These are phyloP conservation scores for Toxoplasma gondii DNA, from an alignment of 169 alveolate species.

Conservation along the genomic window DNA sequence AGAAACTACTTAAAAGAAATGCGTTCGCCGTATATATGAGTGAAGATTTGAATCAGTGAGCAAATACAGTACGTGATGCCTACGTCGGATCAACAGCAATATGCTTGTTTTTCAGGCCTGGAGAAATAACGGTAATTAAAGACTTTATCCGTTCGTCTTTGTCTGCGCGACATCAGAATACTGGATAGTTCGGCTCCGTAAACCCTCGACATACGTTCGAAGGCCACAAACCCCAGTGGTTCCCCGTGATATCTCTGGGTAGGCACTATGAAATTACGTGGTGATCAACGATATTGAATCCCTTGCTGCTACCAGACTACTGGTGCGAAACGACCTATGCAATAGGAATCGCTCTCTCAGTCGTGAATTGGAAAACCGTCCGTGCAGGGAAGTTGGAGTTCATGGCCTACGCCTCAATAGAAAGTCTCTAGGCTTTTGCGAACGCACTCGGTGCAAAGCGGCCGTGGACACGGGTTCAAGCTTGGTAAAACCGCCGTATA, in stretches of 20 bases:
- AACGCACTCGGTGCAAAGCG: constrained; percentile 83
- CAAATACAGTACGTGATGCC: not conserved
- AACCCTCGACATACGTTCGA: constrained; percentile 85
- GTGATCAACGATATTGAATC: not conserved
- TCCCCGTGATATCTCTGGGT: constrained; percentile 87
- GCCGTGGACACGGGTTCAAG: constrained; percentile 93
- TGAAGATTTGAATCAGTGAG: constrained; percentile 76
- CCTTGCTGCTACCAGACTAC: not conserved
- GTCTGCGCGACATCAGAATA: constrained; percentile 56
- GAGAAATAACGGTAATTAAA: constrained; percentile 67
- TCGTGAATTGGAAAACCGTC: not conserved
- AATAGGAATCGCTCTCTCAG: constrained; percentile 3
- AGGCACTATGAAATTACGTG: not conserved
- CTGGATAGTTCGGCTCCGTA: constrained; percentile 86
- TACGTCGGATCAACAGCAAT: constrained; percentile 25
- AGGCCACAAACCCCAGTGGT: constrained; percentile 87
- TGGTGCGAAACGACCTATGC: not conserved
- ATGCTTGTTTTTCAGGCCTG: constrained; percentile 63
- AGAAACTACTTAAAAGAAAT: constrained; percentile 82
- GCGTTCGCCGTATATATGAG: constrained; percentile 87
- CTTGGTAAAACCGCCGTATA: constrained; percentile 67
- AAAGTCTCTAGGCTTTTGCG: constrained; percentile 74
- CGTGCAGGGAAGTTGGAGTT: constrained; percentile 89
- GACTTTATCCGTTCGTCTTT: not conserved
- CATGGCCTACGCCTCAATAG: constrained; percentile 81